Conservation (phyloP, 768 basidiomycete genomes). For the Trametes coccinea region DNA sequence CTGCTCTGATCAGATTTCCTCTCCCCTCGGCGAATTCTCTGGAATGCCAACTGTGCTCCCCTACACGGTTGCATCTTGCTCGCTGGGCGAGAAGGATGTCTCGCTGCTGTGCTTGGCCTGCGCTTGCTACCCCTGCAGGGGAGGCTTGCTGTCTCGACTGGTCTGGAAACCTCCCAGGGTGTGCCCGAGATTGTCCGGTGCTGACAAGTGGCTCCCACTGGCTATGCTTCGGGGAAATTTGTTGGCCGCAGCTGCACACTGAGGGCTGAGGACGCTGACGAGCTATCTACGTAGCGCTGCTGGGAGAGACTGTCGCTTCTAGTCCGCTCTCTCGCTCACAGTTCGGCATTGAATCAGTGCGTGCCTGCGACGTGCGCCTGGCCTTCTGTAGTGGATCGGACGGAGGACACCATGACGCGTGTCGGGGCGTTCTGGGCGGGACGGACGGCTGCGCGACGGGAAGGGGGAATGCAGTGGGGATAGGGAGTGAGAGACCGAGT, state of each 20-base stretch:
- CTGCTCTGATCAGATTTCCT: background rate
- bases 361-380: background rate
- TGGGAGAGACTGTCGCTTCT: background rate
- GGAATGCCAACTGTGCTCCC: background rate
- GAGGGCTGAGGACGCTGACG: background rate
- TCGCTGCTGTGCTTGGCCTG: background rate
- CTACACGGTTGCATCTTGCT: background rate
- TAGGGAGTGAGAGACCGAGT: constrained; percentile 11
- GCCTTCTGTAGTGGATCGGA: background rate
- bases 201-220: constrained; percentile 7
- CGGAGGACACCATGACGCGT: background rate
- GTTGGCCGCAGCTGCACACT: background rate
- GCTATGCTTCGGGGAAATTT: background rate
- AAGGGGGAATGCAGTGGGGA: constrained; percentile 14
- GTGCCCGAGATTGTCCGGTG: constrained; percentile 11
- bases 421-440: constrained; percentile 9
- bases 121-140: background rate
- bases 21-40: background rate
- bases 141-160: constrained; percentile 7
- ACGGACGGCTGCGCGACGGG: background rate
- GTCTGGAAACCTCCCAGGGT: constrained; percentile 19
- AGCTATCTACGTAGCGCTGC: background rate
- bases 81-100: constrained; percentile 14
- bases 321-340: constrained; percentile 1
- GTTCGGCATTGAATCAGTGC: background rate